Conservation (phyloP, 257 asterid genomes). For the Paulownia fortunei region DNA sequence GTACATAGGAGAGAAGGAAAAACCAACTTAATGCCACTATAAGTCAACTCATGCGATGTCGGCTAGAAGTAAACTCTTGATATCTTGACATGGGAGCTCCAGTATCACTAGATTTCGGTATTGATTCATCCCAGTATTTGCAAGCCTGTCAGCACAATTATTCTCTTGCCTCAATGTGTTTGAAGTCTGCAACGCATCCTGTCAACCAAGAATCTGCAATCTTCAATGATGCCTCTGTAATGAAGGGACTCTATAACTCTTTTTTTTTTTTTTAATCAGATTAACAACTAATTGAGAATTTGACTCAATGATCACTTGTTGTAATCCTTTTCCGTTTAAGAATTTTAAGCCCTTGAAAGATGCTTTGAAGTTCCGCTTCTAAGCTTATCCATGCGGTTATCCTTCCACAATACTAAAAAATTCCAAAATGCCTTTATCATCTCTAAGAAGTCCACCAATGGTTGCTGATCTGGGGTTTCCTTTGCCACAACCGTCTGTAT, state of each 20-base stretch:
- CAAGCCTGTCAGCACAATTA: not conserved
- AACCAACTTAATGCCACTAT: slow-evolving; percentile 15
- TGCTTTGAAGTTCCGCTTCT: not conserved
- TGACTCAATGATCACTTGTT: not conserved
- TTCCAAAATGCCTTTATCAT: not conserved
- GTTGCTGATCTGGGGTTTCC: not conserved
- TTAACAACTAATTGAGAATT: not conserved
- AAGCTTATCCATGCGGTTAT: not conserved
- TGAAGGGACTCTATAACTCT: not conserved
- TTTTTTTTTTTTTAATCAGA: not conserved
- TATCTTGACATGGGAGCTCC: slow-evolving; percentile 21
- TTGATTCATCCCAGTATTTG: not conserved
- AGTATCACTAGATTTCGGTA: slow-evolving; percentile 11
- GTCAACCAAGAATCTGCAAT: not conserved
- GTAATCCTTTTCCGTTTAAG: not conserved
- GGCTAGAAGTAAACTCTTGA: slow-evolving; percentile 14
- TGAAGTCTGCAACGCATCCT: slow-evolving; percentile 16
- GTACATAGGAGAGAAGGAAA: slow-evolving; percentile 18
- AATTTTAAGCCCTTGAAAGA: not conserved
- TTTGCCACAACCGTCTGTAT: not conserved
- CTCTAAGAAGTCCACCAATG: not conserved
- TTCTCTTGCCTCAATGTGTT: slow-evolving; percentile 7
- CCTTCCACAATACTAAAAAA: not conserved
- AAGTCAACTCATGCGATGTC: slow-evolving; percentile 5
- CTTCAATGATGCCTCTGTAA: slow-evolving; percentile 3